Base-by-base conservation (phyloP, 495 filamentous ascomycete genomes). In the Trichoderma gamsii region DNA sequence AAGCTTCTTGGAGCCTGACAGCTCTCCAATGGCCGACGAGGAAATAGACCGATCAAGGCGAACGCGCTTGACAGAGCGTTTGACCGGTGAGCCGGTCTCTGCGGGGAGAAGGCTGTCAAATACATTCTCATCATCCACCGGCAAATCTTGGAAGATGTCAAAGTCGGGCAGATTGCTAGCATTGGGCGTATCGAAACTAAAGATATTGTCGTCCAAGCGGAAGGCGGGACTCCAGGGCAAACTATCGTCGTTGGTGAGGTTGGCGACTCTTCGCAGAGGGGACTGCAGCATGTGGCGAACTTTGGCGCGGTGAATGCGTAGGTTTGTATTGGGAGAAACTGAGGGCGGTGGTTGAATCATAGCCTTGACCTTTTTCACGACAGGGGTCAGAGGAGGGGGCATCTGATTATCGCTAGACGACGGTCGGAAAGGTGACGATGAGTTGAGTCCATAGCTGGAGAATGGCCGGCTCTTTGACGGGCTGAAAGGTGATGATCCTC, bases 401-500 rank as follows among this genome's bases (percentile, higher is more conserved):
- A 90, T 88, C 75, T 88, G 84, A 56, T 83, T 84, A 59, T 84
- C 83, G 73, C 80, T 74, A 63, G 70, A 18, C 52, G 70, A 18
- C 52, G 67, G 92, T 81, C 72, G 92, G 85, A 73, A 86, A 82
- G 70, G 89, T 73, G 76, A 89, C 23, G 83, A 88, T 43, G 81
- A 85, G 59, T 79, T 76, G 23, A 77, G 81, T 59, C 69, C 69
- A 68, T 78, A 77, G 74, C 79, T 72, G 80, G 83, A 77, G 75
- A 81, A 76, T 78, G 74, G 44, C 72, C 81, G 74, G 73, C 79
- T 85, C 80, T 82, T 93, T 80, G 79, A 90, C 29, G 95, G 95
- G 72, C 93, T 97, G 71, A 97, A 95, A 73, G 94, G 92, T 4
- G 92, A 97, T 5, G 93, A 97, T 67, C 89, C 90, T 69, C 95